phyloP scores from a whole-genome alignment of 768 basidiomycete species.

The Cyathus striatus region DNA sequence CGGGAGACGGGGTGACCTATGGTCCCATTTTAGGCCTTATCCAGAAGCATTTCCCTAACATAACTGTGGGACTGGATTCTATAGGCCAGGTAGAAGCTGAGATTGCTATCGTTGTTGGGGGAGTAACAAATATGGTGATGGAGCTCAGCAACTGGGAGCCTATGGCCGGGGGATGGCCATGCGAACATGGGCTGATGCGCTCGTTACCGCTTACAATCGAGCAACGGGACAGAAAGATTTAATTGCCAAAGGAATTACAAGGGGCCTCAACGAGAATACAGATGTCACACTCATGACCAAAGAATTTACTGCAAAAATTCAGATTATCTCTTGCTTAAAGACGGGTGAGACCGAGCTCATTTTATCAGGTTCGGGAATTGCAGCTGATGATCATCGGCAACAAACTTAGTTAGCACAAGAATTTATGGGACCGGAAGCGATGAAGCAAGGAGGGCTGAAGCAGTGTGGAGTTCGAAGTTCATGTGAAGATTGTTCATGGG shows the following conservation, averaged over 20 bases:
- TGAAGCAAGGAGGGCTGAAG: constrained; percentile 45
- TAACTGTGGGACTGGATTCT: constrained; percentile 38
- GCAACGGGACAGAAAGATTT: constrained; percentile 29
- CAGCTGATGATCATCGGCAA: constrained; percentile 5
- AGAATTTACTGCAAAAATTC: constrained; percentile 49
- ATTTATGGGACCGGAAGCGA: constrained; percentile 43
- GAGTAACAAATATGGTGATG: constrained; percentile 48
- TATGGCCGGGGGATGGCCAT: constrained; percentile 52
- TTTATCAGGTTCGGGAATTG: background rate
- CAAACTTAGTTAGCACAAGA: constrained; percentile 38
- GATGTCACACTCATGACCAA: constrained; percentile 46
- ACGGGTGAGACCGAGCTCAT: constrained; percentile 26
- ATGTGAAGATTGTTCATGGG: constrained; percentile 25
- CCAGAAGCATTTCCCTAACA: constrained; percentile 45
- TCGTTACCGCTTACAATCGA: constrained; percentile 37
- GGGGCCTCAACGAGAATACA: constrained; percentile 44
- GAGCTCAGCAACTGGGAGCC: constrained; percentile 54
- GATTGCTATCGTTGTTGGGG: constrained; percentile 43
- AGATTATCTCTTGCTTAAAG: constrained; percentile 49
- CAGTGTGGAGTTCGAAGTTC: constrained; percentile 49
- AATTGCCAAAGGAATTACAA: constrained; percentile 44
- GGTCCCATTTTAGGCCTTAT: constrained; percentile 35
- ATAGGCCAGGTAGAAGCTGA: constrained; percentile 44
- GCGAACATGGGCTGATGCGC: constrained; percentile 46
- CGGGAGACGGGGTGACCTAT: constrained; percentile 52